Base-by-base conservation (phyloP, 257 asterid genomes). In the Leptodermis oblonga region DNA sequence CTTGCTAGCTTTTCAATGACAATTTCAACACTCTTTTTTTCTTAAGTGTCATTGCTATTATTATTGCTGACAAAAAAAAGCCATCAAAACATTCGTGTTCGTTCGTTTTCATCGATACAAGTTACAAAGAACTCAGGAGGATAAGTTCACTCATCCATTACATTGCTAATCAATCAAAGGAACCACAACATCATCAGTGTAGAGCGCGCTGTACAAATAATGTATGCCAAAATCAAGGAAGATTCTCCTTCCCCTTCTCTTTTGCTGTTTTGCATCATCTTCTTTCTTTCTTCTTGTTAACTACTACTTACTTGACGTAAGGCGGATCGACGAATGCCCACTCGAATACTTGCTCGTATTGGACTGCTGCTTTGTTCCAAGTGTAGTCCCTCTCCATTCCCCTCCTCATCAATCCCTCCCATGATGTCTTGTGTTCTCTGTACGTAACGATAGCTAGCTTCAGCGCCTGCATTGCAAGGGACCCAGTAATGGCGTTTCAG, bases 311-410 rank as follows among this genome's bases (percentile, higher is more conserved):
- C 79, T 86, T 82, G 37, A 78, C 87, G 3, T 94, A 94, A 1
- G 99, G 97, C 25, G 96, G 95, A 53, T 94, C 99, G 1, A 76
- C 69, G 58, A 86, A 78, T 20, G 96, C 92, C 99, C 99, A 91
- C 17, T 78, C 82, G 30, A 94, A 89, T 4, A 89, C 87, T 76
- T 89, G 95, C 70, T 94, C 99, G 14, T 94, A 94, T 45, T 84
- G 90, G 59, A 78, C 77, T 13, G 99, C 99, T 17, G 99, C 97
- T 0, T 82, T 83, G 65, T 89, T 93, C 99, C 99, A 94, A 4
- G 99, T 83, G 31, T 76, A 85, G 74, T 94, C 82, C 69, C 86
- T 74, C 76, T 79, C 90, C 97, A 94, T 91, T 45, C 99, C 97
- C 14, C 99, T 89, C 77, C 76, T 87, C 91, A 94, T 82, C 69